A percentile compares a stretch with the other conserved stretches of the same genome.
Conservation (phyloP, 768 basidiomycete genomes). For the Inosperma sp. region DNA sequence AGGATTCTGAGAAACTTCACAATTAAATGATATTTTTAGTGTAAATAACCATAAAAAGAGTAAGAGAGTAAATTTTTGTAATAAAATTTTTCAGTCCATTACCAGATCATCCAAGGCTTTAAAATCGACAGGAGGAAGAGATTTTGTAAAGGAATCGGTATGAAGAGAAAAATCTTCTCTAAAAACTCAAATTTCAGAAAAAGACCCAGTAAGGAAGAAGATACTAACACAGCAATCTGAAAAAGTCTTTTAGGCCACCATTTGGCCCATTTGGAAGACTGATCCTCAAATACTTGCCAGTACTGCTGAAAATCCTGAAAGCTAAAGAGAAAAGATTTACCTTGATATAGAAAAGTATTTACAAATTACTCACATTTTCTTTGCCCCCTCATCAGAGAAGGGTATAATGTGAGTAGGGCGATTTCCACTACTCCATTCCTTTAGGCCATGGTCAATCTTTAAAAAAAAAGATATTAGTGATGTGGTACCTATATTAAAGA, state of each 20-base stretch:
- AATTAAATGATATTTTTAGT: too few relatives aligned
- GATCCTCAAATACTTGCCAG: background rate
- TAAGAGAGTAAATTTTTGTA: background rate
- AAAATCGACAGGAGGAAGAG: background rate
- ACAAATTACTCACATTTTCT: background rate
- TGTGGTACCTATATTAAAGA: background rate
- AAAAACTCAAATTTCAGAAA: background rate
- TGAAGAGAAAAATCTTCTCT: background rate
- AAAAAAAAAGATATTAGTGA: background rate
- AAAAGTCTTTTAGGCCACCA: background rate
- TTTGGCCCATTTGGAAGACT: background rate
- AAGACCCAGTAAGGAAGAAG: background rate
- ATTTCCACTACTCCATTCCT: background rate
- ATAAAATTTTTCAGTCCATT: background rate
- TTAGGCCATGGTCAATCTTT: background rate
- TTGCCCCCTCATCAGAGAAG: background rate
- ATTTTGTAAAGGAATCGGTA: background rate
- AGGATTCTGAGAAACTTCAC: too few relatives aligned
- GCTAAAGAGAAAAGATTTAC: background rate
- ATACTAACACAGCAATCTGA: background rate
- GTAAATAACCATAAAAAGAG: background rate
- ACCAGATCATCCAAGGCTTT: background rate
- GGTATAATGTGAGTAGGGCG: background rate
- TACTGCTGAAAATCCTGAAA: background rate
- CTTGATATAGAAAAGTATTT: background rate